These are phyloP conservation scores for Balansia obtecta DNA, from an alignment of 2,329 filamentous ascomycete genomes.

Conservation along the genomic window DNA sequence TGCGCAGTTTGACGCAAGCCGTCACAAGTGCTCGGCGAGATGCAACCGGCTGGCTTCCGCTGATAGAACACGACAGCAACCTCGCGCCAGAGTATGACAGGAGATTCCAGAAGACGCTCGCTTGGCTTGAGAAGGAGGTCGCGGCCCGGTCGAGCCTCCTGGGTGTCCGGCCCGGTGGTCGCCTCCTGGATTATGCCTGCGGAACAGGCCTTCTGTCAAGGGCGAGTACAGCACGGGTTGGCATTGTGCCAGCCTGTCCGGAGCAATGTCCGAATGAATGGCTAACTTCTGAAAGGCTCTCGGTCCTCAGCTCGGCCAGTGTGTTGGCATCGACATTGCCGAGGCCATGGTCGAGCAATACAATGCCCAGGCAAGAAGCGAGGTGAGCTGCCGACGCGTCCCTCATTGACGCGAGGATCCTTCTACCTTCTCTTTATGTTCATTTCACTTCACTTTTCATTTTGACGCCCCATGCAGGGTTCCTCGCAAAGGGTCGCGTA, in stretches of 20 bases:
- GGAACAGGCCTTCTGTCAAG: constrained; percentile 55
- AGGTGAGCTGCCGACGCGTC: constrained; percentile 24
- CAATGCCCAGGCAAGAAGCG: constrained; percentile 45
- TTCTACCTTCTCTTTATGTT: background rate
- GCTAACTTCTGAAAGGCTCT: constrained; percentile 10
- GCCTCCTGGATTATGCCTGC: constrained; percentile 64
- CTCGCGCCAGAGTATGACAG: constrained; percentile 29
- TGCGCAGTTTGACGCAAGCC: too few relatives aligned
- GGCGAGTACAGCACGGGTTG: background rate
- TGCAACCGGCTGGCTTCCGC: background rate
- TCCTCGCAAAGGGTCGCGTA: constrained; percentile 41
- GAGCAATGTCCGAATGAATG: background rate
- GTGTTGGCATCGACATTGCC: constrained; percentile 58
- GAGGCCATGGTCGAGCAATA: constrained; percentile 57
- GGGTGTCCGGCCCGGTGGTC: constrained; percentile 35
- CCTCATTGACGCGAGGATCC: background rate
- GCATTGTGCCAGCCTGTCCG: too few relatives aligned
- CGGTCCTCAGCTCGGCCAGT: constrained; percentile 30
- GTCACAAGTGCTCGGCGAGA: background rate
- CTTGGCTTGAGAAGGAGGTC: constrained; percentile 42
- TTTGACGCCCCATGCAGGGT: constrained; percentile 24
- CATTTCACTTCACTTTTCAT: background rate
- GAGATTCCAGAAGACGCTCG: constrained; percentile 40
- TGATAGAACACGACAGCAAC: constrained; percentile 11
- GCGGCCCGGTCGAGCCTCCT: constrained; percentile 45